phyloP scores from a whole-genome alignment of 495 filamentous ascomycete species.

The Penicillium dipodomyicola region DNA sequence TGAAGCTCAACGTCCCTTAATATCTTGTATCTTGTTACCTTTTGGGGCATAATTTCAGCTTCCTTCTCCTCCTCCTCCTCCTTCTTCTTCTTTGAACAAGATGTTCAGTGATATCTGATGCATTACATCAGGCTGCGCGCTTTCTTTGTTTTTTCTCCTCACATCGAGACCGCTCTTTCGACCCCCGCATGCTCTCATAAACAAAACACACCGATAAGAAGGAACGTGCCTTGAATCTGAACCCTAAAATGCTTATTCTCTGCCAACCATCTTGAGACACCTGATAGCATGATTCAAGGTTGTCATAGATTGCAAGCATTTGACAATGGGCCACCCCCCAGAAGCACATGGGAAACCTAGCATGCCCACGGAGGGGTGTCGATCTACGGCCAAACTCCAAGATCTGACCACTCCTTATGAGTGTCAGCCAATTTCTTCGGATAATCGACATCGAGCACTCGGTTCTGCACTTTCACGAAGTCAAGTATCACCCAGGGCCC shows the following conservation, averaged over 20 bases:
- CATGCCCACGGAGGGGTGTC: background rate
- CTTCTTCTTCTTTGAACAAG: too few species aligned
- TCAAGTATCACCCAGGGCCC: background rate
- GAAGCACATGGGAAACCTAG: background rate
- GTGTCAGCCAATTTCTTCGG: background rate
- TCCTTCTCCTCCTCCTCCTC: too few species aligned
- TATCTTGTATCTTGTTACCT: too few species aligned
- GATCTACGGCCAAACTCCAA: background rate
- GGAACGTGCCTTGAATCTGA: background rate
- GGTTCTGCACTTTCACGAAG: background rate
- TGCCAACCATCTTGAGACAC: background rate
- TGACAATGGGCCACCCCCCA: constrained; percentile 5
- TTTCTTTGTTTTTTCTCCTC: background rate
- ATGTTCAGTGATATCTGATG: too few species aligned
- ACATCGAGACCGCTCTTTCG: constrained; percentile 11
- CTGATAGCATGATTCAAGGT: background rate
- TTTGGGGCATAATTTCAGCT: too few species aligned
- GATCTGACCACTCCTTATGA: background rate
- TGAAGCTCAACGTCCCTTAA: too few species aligned
- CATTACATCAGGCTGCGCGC: too few species aligned
- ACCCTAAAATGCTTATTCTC: background rate
- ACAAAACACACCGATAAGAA: background rate
- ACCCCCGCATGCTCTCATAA: constrained; percentile 9
- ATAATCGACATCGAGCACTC: background rate
- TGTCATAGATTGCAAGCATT: background rate